A percentile compares a stretch with the other conserved stretches of the same genome.
Conservation (phyloP, 1,139 yeast species). For the Kurtzmaniella quercitrusa region DNA sequence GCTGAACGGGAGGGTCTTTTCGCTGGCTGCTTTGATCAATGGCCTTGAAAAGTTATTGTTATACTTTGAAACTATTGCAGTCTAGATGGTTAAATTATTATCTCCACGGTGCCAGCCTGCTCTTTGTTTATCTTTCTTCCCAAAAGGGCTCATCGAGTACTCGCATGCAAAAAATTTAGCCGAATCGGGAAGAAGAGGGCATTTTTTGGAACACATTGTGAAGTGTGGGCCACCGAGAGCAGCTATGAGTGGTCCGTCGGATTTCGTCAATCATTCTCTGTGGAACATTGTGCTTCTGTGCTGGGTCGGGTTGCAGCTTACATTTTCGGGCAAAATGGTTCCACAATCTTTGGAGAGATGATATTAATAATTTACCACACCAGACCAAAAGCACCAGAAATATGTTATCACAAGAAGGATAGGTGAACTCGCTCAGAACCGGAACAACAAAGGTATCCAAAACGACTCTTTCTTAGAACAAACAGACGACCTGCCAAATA, state of each 20-base stretch:
- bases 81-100: neutral
- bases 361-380: no score
- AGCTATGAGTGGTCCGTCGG: neutral
- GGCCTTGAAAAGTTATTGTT: neutral
- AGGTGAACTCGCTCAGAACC: no score
- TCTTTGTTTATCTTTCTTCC: neutral
- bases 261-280: neutral
- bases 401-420: no score
- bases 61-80: neutral
- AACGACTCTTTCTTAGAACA: no score
- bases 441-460: no score
- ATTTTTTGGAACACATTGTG: neutral
- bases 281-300: neutral
- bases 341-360: no score
- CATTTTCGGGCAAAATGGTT: no score
- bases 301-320: neutral
- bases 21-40: neutral
- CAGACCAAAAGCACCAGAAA: no score
- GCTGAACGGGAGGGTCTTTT: no score
- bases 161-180: neutral
- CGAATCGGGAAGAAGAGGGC: neutral
- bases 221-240: neutral
- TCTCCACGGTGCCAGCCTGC: neutral
- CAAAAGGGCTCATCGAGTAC: neutral
- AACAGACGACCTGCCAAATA: no score